These are phyloP conservation scores for Talaromyces liani DNA, from an alignment of 495 filamentous ascomycete species.

Conservation along the genomic window DNA sequence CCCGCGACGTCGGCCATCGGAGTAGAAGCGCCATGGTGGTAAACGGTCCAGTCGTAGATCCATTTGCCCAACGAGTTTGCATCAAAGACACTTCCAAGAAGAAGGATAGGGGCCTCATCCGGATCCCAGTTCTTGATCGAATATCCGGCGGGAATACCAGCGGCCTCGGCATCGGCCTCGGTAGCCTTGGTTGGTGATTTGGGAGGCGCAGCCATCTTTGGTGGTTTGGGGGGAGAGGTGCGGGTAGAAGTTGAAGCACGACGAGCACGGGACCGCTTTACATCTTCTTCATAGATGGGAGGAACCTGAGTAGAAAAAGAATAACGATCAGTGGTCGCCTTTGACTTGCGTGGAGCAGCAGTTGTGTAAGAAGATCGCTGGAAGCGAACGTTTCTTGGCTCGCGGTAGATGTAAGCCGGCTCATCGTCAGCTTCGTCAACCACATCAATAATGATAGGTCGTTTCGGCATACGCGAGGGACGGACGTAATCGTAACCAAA, in stretches of 20 bases:
- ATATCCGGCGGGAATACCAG: constrained; percentile 84
- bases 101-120: constrained; percentile 82
- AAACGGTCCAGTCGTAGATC: constrained; percentile 99
- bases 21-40: constrained; percentile 74
- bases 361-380: constrained; percentile 15
- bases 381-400: constrained; percentile 15
- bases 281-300: constrained; percentile 33
- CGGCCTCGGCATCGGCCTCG: constrained; percentile 71
- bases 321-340: constrained; percentile 45
- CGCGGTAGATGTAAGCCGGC: constrained; percentile 27
- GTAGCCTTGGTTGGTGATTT: constrained; percentile 64
- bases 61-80: constrained; percentile 96
- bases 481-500: constrained; percentile 27
- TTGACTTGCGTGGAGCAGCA: constrained; percentile 37
- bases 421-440: constrained; percentile 46
- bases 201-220: constrained; percentile 33
- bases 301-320: constrained; percentile 45
- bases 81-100: constrained; percentile 94
- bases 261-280: constrained; percentile 36
- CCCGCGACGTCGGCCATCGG: constrained; percentile 90
- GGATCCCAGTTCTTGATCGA: constrained; percentile 99
- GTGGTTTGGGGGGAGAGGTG: constrained; percentile 16
- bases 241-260: constrained; percentile 45
- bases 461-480: constrained; percentile 40
- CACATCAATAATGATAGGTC: constrained; percentile 47